Evolutionary conservation across 2,329 filamentous ascomycete species (phyloP), one percentile per base, ranked within the genome.

Genomic region (Pseudocercospora pini-densiflorae): DNA sequence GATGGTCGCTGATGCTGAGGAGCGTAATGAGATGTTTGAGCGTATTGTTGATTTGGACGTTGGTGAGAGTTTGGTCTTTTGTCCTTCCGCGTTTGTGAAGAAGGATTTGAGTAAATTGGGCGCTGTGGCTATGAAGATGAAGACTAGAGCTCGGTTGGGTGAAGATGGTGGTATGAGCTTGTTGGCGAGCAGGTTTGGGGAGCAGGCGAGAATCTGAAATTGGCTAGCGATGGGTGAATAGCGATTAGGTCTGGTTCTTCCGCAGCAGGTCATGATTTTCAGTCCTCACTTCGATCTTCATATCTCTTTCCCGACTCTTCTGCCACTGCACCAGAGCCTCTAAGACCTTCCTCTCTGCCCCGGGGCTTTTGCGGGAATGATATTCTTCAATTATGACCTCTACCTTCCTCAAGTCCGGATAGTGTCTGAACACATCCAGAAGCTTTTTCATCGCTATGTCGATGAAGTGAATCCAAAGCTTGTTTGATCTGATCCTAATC

Each of bases 51-150:
- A 68, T 2, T 62, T 79, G 23, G 57, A 68, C 31, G 69, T 73
- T 6, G 77, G 77, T 1, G 75, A 79, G 70, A 70, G 72, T 59
- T 62, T 79, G 29, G 70, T 79, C 6, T 78, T 79, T 55, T 68
- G 72, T 16, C 75, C 77, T 1, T 59, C 66, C 5, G 71, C 74
- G 14, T 73, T 73, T 57, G 66, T 79, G 14, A 60, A 64, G 1
- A 29, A 19, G 4, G 63, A 71, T 62, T 62, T 61, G 7, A 67
- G 53, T 49, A 75, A 74, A 61, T 68, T 73, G 68, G 73, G 70
- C 0, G 54, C 59, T 43, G 59, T 31, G 12, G 67, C 69, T 7
- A 57, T 77, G 58, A 70, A 70, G 58, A 73, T 74, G 66, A 71
- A 72, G 70, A 76, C 73, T 29, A 71, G 75, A 12, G 63, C 69